These are phyloP conservation scores for Obelidium mucronatum DNA, from an alignment of 192 early-diverging fungal species.

Conservation along the genomic window DNA sequence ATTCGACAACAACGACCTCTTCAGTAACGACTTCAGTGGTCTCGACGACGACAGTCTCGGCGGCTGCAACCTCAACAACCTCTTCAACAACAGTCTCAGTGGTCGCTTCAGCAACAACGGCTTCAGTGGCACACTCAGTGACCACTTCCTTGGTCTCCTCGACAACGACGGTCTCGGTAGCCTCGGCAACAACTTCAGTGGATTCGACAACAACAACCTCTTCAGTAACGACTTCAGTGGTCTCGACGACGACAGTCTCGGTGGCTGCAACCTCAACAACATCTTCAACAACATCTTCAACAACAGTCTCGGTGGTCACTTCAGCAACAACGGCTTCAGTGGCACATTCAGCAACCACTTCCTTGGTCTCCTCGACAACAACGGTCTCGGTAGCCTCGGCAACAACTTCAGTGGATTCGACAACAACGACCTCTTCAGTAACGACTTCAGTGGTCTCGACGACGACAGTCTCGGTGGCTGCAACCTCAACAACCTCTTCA, in stretches of 20 bases:
- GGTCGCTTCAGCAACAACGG: neutral
- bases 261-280: slow-evolving; percentile 4
- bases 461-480: neutral
- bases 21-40: neutral
- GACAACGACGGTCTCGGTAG: slow-evolving; percentile 4
- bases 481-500: neutral
- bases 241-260: neutral
- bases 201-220: too few species aligned
- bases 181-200: slow-evolving; percentile 12
- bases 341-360: neutral
- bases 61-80: neutral
- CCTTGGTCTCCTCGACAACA: neutral
- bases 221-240: neutral
- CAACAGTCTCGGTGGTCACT: neutral
- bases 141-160: neutral
- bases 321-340: neutral
- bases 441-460: slow-evolving; percentile 1
- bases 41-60: neutral
- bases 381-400: neutral
- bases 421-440: slow-evolving; percentile 1
- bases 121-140: neutral
- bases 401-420: slow-evolving; percentile 2
- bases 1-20: neutral
- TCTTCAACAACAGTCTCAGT: neutral
- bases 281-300: too few species aligned